Evolutionary conservation across 805 yeast genomes (phyloP), one percentile per base, ranked within the genome.

Genomic region (Ogataea henricii): DNA sequence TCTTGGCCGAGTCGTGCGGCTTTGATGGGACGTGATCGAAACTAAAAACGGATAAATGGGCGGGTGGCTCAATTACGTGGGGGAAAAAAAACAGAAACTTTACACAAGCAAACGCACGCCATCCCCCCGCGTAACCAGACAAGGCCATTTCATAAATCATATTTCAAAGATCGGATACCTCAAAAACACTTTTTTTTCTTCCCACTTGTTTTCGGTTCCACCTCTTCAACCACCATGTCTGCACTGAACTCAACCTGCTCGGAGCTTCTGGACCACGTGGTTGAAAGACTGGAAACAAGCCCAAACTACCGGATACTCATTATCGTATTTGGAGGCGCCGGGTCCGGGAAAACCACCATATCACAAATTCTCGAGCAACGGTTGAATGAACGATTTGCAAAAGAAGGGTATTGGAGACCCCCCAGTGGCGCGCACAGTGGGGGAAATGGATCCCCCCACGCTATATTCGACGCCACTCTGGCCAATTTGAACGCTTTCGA

Each of bases 291-390:
- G 9, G 37, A 40, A 16, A 12, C 36, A 8, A 29, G 42, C 12
- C 23, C 40, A 4, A 47, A 37, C 33, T 72, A 77, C 48, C 68
- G 91, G 53, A 62, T 81, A 2, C 49, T 85, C 14, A 70, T 89
- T 8, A 68, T 85, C 0, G 58, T 89, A 10, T 82, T 83, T 2
- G 96, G 96, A 1, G 74, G 82, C 0, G 96, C 96, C 2, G 96
- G 96, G 5, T 81, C 91, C 0, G 96, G 96, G 0, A 89, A 89
- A 63, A 77, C 91, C 3, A 86, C 95, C 0, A 59, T 83, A 29
- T 82, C 91, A 1, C 59, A 60, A 32, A 46, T 64, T 4, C 67
- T 89, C 5, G 75, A 75, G 27, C 60, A 64, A 4, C 54, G 55
- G 5, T 56, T 83, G n/a, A 78, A 72, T 53, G 46, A 54, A 23